A percentile compares a stretch with the other conserved stretches of the same genome.
Evolutionary conservation across 2,329 filamentous ascomycete genomes (phyloP).

Genomic region (Huntiella bhutanensis): DNA sequence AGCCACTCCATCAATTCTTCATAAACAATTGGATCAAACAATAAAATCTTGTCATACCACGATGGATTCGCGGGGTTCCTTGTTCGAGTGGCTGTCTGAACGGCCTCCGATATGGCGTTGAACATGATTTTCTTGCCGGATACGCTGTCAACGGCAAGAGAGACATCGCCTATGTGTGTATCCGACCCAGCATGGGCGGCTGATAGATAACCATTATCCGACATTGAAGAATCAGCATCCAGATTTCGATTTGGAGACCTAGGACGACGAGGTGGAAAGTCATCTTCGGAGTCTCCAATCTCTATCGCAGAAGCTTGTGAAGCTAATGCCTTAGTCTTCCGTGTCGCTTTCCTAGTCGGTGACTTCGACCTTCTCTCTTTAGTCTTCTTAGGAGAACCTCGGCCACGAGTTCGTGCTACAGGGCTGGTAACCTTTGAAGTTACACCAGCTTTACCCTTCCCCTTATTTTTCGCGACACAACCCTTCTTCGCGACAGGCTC

Average conservation of each 20-base stretch:
- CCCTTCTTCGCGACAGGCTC: too few relatives aligned
- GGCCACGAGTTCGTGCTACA: slow-evolving; percentile 17
- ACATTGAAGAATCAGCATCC: slow-evolving; percentile 1
- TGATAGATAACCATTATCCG: slow-evolving; percentile 7
- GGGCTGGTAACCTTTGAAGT: not conserved
- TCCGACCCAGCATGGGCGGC: slow-evolving; percentile 12
- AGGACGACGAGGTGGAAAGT: not conserved
- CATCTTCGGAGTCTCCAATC: slow-evolving; percentile 11
- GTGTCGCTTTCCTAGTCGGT: not conserved
- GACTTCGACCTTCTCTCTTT: not conserved
- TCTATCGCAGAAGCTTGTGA: slow-evolving; percentile 7
- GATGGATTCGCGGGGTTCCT: slow-evolving; percentile 34
- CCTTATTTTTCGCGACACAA: too few relatives aligned
- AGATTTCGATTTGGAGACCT: not conserved
- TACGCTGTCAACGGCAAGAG: slow-evolving; percentile 21
- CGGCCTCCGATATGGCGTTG: slow-evolving; percentile 32
- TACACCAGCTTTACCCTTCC: not conserved
- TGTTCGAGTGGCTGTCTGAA: slow-evolving; percentile 31
- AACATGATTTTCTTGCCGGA: slow-evolving; percentile 29
- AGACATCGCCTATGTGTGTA: slow-evolving; percentile 27
- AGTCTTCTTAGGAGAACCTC: slow-evolving; percentile 12
- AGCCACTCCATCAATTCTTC: slow-evolving; percentile 75
- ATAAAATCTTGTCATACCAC: slow-evolving; percentile 83
- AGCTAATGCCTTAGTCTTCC: not conserved
- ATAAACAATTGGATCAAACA: slow-evolving; percentile 78